phyloP scores from a whole-genome alignment of 2,329 filamentous ascomycete genomes.

The Plenodomus biglobosus region DNA sequence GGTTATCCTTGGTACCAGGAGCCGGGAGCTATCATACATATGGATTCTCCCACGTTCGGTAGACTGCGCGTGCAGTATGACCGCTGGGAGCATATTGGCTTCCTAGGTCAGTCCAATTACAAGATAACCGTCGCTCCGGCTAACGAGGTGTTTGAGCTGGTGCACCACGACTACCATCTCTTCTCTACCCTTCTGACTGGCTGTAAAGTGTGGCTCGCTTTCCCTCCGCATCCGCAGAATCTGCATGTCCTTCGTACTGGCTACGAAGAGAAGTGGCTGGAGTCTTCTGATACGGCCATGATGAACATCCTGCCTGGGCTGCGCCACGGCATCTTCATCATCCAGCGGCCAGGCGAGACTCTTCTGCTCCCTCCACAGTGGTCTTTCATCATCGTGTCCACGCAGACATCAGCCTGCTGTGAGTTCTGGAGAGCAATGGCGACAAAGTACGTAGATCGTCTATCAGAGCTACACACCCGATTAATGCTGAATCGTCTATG shows the following conservation, averaged over 20 bases:
- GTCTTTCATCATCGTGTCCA: constrained; percentile 5
- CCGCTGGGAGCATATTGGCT: constrained; percentile 4
- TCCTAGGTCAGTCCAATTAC: constrained; percentile 6
- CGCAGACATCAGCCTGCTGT: constrained; percentile 6
- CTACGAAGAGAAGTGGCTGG: background rate
- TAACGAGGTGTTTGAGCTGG: constrained; percentile 10
- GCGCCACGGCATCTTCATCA: constrained; percentile 14
- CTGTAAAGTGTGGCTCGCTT: constrained; percentile 12
- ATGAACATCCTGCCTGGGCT: background rate
- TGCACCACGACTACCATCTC: constrained; percentile 8
- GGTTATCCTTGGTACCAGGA: constrained; percentile 3
- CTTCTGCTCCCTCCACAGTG: constrained; percentile 14
- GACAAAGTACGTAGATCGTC: constrained; percentile 2
- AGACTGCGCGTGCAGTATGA: background rate
- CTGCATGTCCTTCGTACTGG: constrained; percentile 1
- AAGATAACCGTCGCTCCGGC: constrained; percentile 7
- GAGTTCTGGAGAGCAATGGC: constrained; percentile 9
- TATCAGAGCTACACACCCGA: constrained; percentile 4
- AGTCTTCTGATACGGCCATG: background rate
- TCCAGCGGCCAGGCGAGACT: constrained; percentile 11
- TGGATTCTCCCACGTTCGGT: constrained; percentile 14
- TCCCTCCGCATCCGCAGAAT: constrained; percentile 4
- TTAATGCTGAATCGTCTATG: constrained; percentile 2
- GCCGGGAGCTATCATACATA: constrained; percentile 9
- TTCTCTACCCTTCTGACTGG: constrained; percentile 11